Conservation (phyloP, 495 filamentous ascomycete species). For the Aspergillus diversus region DNA sequence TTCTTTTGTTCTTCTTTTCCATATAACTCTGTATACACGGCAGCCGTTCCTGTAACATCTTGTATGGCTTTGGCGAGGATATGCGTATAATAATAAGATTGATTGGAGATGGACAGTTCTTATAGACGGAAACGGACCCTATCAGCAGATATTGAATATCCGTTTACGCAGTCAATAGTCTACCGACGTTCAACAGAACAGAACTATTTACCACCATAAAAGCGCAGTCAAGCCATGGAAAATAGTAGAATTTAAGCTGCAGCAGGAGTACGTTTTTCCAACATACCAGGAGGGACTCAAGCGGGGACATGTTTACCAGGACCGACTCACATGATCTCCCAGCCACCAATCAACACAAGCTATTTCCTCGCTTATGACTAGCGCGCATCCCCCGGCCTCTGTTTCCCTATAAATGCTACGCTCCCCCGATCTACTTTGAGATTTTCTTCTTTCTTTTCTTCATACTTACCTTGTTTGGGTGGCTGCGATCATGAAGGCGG, state of each 20-base stretch:
- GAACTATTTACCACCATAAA: no score
- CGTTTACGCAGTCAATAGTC: no score
- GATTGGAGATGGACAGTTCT: no score
- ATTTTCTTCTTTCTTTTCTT: conserved; percentile 58
- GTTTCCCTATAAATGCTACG: conserved; percentile 32
- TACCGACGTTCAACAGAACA: no score
- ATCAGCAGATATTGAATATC: no score
- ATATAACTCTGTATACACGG: background rate
- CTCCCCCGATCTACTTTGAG: conserved; percentile 24
- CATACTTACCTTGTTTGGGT: conserved; percentile 77
- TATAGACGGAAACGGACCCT: no score
- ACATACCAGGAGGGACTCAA: no score
- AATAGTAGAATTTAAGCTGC: background rate
- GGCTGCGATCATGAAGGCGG: conserved; percentile 64
- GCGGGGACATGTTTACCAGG: background rate
- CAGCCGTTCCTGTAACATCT: background rate
- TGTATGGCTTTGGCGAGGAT: no score
- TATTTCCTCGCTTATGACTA: conserved; percentile 40
- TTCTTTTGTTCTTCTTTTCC: background rate
- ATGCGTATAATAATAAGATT: no score
- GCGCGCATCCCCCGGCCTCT: conserved; percentile 16
- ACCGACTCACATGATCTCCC: background rate
- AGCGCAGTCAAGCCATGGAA: background rate
- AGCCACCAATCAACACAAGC: background rate
- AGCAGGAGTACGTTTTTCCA: no score